A percentile compares a stretch with the other conserved stretches of the same genome.
phyloP scores from a whole-genome alignment of 805 yeast species.

The Jamesozyma gamospora region DNA sequence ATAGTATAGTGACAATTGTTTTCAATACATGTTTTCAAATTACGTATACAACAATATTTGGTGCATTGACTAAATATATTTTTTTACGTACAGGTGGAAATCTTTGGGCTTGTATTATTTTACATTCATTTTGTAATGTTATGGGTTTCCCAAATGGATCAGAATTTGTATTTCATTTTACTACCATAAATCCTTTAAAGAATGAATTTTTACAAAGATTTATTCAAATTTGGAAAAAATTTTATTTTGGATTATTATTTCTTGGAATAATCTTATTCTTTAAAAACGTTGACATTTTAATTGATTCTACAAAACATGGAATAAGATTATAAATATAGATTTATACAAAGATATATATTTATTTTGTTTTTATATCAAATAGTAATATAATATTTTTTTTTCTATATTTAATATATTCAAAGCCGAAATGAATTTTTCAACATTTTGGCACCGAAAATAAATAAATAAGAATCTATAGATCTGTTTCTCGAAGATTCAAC shows the following conservation, averaged over 20 bases:
- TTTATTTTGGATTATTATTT: slow-evolving; percentile 14
- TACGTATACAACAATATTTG: slow-evolving; percentile 26
- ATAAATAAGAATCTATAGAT: too few species aligned
- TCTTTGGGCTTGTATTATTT: slow-evolving; percentile 21
- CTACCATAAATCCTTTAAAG: slow-evolving; percentile 5
- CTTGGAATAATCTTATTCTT: slow-evolving; percentile 16
- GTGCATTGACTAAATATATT: slow-evolving; percentile 24
- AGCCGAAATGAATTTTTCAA: too few species aligned
- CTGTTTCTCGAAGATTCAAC: too few species aligned
- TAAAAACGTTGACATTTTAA: slow-evolving; percentile 3
- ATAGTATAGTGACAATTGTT: slow-evolving; percentile 10
- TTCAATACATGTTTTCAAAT: slow-evolving; percentile 19
- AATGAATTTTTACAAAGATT: slow-evolving; percentile 1
- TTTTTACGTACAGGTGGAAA: slow-evolving; percentile 24
- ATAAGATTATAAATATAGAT: neutral
- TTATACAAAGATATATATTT: too few species aligned
- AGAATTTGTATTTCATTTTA: slow-evolving; percentile 10
- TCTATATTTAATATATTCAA: too few species aligned
- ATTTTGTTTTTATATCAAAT: too few species aligned
- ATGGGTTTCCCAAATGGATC: slow-evolving; percentile 29
- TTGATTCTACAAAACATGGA: neutral
- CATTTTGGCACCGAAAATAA: too few species aligned
- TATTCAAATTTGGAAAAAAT: slow-evolving; percentile 17
- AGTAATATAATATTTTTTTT: too few species aligned
- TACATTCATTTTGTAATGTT: slow-evolving; percentile 26